Evolutionary conservation across 2,329 filamentous ascomycete species (phyloP), one percentile per base, ranked within the genome.

Genomic region (Lachnellula occidentalis): DNA sequence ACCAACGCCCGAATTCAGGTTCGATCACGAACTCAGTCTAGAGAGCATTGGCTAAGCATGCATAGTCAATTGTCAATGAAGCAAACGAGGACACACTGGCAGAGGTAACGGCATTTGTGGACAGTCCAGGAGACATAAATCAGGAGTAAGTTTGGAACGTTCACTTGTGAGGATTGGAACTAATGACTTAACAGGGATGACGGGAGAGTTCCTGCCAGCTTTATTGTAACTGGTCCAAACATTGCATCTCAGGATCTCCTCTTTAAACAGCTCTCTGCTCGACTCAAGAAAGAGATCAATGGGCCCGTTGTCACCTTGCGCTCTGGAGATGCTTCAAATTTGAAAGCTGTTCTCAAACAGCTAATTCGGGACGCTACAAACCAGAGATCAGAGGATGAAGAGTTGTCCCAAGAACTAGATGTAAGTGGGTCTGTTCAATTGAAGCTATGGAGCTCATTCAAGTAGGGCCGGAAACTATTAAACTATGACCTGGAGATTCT

Each of bases 401-500:
- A 77, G 22, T 61, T 78, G 3, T 71, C 70, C 17, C 69, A 72
- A 14, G 74, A 72, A 1, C 73, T 74, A 64, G 74, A 79, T 66
- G 80, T 81, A 66, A 69, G 75, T 68, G 22, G 15, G 5, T 37
- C 31, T 47, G 8, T 12, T 34, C 34, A 31, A 4, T 31, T 31
- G 9, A 31, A 31, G 27, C 9, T 12, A 31, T 31, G n/a, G 39
- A 19, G 19, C 37, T 45, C 22, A 17, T 24, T 47, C 15, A 31
- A 51, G 36, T 63, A 85, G 77, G 82, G 81, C 1, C 79, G 80
- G 34, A 84, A 81, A 67, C 80, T 88, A 56, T 77, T 92, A 2
- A 86, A 89, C 63, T 94, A 92, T 67, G 90, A 94, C 65, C 77
- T 94, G 15, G 85, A 88, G 63, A 82, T 87, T 22, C 71, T 94